Conservation (phyloP, 371 early-diverging fungal genomes). For the Mortierella sp. region DNA sequence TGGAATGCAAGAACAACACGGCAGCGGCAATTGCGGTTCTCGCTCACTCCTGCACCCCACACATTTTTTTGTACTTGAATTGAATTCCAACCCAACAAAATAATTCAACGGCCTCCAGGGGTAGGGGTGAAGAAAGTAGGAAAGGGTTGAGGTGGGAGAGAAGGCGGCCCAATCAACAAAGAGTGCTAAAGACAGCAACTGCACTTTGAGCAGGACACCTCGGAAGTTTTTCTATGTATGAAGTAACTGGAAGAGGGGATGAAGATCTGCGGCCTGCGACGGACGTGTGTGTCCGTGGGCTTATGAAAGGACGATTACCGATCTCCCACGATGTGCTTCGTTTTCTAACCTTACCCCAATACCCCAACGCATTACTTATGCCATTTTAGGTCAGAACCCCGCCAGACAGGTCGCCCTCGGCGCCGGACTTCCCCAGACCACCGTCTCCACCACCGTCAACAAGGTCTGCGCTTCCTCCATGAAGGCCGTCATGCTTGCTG, state of each 20-base stretch:
- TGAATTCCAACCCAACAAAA: slow-evolving; percentile 32
- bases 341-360: slow-evolving; percentile 8
- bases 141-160: background rate
- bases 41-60: slow-evolving; percentile 11
- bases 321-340: background rate
- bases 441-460: slow-evolving; percentile 94
- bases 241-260: background rate
- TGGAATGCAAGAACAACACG: background rate
- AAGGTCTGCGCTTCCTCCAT: slow-evolving; percentile 98
- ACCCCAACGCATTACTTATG: background rate
- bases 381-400: slow-evolving; percentile 90
- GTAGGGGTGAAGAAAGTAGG: background rate
- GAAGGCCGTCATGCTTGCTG: slow-evolving; percentile 93
- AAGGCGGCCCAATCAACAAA: background rate
- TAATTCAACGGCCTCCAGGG: slow-evolving; percentile 3
- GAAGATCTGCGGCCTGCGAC: background rate
- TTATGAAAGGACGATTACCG: background rate
- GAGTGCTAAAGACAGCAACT: background rate
- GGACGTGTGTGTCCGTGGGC: background rate
- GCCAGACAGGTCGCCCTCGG: slow-evolving; percentile 96
- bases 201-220: background rate
- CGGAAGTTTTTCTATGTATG: background rate
- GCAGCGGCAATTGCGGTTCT: background rate
- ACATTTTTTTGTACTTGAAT: slow-evolving; percentile 14
- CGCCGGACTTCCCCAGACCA: slow-evolving; percentile 84